A percentile compares a stretch with the other conserved stretches of the same genome.
phyloP scores from a whole-genome alignment of 2,329 filamentous ascomycete species.

The Bipolaris cookei region DNA sequence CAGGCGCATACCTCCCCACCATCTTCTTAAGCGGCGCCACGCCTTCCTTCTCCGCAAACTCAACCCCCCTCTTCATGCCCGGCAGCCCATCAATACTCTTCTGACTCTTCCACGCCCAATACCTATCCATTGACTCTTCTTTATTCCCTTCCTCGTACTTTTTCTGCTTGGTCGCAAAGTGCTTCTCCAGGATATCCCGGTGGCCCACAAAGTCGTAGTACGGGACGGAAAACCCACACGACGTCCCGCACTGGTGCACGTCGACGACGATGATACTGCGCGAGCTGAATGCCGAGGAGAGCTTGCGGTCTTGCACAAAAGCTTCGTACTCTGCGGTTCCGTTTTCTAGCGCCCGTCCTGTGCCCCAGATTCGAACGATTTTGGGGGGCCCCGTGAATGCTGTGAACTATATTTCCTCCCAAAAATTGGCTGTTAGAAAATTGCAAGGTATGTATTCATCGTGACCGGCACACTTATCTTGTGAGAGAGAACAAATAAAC shows the following conservation, averaged over 20 bases:
- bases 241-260: constrained; percentile 53
- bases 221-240: constrained; percentile 54
- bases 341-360: constrained; percentile 48
- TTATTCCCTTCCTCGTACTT: constrained; percentile 46
- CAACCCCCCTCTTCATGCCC: constrained; percentile 50
- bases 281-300: constrained; percentile 47
- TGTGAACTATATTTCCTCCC: constrained; percentile 37
- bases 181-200: constrained; percentile 50
- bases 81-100: constrained; percentile 54
- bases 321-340: constrained; percentile 43
- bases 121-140: constrained; percentile 52
- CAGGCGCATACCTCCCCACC: constrained; percentile 46
- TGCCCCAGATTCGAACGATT: constrained; percentile 54
- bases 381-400: constrained; percentile 52
- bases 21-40: constrained; percentile 54
- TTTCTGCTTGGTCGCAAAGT: constrained; percentile 50
- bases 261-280: constrained; percentile 52
- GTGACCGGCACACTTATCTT: background rate
- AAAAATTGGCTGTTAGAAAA: too few relatives aligned
- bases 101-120: constrained; percentile 55
- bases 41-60: constrained; percentile 44
- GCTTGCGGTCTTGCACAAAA: constrained; percentile 45
- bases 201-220: constrained; percentile 54
- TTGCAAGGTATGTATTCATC: too few relatives aligned
- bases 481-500: background rate